phyloP scores from a whole-genome alignment of 345 rosid genomes.

The Pistacia atlantica region DNA sequence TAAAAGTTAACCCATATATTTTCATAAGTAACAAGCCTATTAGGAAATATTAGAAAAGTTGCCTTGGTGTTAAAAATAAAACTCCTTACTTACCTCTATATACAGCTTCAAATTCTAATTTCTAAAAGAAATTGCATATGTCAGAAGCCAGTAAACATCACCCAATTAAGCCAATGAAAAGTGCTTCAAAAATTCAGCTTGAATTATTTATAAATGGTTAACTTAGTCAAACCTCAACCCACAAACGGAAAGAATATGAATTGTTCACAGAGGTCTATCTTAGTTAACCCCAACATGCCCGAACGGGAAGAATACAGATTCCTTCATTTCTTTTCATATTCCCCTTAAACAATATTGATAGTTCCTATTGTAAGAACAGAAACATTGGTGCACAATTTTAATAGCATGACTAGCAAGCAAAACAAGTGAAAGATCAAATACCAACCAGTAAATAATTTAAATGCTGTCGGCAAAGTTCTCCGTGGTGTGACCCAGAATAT shows the following conservation, averaged over 20 bases:
- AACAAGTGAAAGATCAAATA: conserved; percentile 10
- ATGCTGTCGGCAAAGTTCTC: conserved; percentile 85
- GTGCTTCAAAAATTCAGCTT: neutral
- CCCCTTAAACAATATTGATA: too few relatives aligned
- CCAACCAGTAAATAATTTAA: conserved; percentile 90
- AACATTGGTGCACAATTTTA: neutral
- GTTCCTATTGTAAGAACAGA: neutral
- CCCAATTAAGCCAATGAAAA: neutral
- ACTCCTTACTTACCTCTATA: neutral
- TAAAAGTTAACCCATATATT: neutral
- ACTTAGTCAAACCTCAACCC: neutral
- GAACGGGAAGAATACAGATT: neutral
- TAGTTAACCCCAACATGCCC: neutral
- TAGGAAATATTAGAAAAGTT: neutral
- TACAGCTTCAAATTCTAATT: neutral
- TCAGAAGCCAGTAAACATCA: neutral
- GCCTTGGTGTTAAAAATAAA: neutral
- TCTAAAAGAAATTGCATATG: neutral
- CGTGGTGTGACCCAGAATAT: conserved; percentile 76
- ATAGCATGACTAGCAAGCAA: neutral
- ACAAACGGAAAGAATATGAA: neutral
- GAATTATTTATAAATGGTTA: neutral
- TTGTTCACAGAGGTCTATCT: neutral
- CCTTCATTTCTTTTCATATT: neutral
- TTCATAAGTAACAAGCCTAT: neutral